These are phyloP conservation scores for Aspergillus awamori DNA, from an alignment of 2,329 filamentous ascomycete species.

Conservation along the genomic window DNA sequence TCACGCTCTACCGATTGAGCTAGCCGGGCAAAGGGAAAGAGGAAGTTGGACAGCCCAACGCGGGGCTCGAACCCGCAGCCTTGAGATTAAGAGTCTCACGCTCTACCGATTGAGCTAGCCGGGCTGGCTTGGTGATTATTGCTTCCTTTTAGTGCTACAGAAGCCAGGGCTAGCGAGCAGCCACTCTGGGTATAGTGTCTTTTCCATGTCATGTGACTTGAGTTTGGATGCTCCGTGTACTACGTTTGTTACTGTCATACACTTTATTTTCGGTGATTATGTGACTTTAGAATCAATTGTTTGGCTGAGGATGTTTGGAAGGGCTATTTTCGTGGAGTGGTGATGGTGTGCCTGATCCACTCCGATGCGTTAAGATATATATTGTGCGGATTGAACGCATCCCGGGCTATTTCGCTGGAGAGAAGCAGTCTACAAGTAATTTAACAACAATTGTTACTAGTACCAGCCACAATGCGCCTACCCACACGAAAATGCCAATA, in stretches of 20 bases:
- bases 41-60: conserved; percentile 33
- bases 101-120: conserved; percentile 56
- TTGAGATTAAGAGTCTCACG: conserved; percentile 53
- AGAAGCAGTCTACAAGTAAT: neutral
- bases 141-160: neutral
- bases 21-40: conserved; percentile 42
- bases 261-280: neutral
- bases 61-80: conserved; percentile 47
- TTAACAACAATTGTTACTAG: neutral
- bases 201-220: neutral
- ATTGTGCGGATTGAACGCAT: neutral
- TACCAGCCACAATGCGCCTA: too few relatives aligned
- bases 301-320: neutral
- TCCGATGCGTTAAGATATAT: neutral
- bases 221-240: neutral
- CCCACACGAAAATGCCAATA: too few relatives aligned
- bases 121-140: conserved; percentile 31
- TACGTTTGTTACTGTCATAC: neutral
- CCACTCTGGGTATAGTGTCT: neutral
- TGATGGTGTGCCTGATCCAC: neutral
- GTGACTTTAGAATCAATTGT: too few relatives aligned
- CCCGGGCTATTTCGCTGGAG: neutral
- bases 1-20: conserved; percentile 56
- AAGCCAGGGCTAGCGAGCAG: neutral
- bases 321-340: neutral